Evolutionary conservation across 2,329 filamentous ascomycete species (phyloP).

Genomic region (Botrytis squamosa): DNA sequence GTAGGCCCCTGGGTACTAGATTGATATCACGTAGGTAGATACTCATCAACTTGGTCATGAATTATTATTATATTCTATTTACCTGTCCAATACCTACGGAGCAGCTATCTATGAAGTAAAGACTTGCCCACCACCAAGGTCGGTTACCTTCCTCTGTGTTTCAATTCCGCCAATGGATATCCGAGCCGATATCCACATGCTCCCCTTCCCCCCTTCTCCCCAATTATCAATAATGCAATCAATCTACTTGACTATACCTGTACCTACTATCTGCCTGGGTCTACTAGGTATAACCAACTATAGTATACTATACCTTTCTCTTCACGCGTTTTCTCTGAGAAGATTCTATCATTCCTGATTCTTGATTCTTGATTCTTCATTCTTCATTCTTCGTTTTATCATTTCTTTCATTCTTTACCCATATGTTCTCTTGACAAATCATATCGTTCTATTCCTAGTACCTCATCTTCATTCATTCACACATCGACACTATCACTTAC

Average conservation of each 20-base stretch:
- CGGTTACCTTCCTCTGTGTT: not conserved
- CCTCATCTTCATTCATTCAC: not conserved
- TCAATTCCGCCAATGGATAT: not conserved
- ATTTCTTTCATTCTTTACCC: not conserved
- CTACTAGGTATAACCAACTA: not conserved
- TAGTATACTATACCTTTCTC: not conserved
- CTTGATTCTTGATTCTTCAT: not conserved
- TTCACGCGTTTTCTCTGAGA: not conserved
- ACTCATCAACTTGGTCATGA: not conserved
- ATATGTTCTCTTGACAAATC: not conserved
- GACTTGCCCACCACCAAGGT: not conserved
- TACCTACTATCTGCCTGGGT: not conserved
- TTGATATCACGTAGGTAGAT: not conserved
- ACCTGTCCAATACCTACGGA: not conserved
- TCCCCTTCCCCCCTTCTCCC: not conserved
- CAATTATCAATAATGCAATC: not conserved
- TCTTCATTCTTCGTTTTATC: not conserved
- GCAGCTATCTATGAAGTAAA: not conserved
- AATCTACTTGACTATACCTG: not conserved
- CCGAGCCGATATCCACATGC: not conserved
- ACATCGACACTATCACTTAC: not conserved
- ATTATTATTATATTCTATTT: not conserved
- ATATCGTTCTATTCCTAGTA: not conserved
- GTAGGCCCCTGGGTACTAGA: not conserved
- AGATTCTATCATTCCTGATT: not conserved